Conservation (phyloP, 139 green algal genomes). For the Tetradesmus obliquus region DNA sequence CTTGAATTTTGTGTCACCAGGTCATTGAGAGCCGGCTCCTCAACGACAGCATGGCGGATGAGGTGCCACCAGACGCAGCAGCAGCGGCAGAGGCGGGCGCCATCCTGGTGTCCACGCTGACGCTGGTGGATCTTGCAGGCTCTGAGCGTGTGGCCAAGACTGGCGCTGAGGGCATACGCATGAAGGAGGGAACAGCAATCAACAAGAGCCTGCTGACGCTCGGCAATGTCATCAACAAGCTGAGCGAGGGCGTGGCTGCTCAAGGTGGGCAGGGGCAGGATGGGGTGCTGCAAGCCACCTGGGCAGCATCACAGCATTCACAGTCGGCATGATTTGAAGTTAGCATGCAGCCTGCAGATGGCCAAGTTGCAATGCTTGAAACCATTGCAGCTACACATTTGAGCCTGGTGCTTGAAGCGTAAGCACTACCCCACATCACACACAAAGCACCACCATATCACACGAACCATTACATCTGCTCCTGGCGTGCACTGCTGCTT, state of each 20-base stretch:
- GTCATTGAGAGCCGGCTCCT: constrained; percentile 80
- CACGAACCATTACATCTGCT: not conserved
- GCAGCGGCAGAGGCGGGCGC: constrained; percentile 61
- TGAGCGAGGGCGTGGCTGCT: constrained; percentile 78
- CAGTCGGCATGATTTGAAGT: not conserved
- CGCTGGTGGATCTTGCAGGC: constrained; percentile 94
- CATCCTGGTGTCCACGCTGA: constrained; percentile 87
- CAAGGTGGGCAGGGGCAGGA: constrained; percentile 34
- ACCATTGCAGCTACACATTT: too few species aligned
- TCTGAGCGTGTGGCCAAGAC: constrained; percentile 94
- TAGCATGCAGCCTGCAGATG: not conserved
- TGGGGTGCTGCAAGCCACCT: not conserved
- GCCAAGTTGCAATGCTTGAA: too few species aligned
- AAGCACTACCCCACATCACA: too few species aligned
- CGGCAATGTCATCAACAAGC: constrained; percentile 97
- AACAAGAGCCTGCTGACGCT: constrained; percentile 94
- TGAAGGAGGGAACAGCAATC: constrained; percentile 96
- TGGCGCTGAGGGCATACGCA: constrained; percentile 90
- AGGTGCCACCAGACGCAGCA: not conserved
- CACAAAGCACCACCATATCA: not conserved
- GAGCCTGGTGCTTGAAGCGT: too few species aligned
- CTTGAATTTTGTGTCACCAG: constrained; percentile 48
- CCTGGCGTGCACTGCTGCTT: not conserved
- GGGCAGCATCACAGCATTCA: not conserved
- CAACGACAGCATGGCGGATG: constrained; percentile 33